phyloP scores from a whole-genome alignment of 129 eudicot genomes.

The Tagetes erecta region DNA sequence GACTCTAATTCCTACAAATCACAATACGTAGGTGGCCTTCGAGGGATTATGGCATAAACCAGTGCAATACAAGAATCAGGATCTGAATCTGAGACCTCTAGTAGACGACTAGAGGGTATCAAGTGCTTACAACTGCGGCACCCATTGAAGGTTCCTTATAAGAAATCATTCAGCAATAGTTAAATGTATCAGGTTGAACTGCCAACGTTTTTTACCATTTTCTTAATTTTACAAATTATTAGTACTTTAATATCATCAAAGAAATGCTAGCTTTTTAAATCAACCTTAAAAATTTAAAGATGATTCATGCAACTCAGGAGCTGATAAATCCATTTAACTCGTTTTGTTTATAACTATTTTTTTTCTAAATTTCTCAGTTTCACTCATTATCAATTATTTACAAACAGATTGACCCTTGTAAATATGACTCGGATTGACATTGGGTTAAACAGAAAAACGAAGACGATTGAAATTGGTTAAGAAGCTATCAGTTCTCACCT shows the following conservation, averaged over 20 bases:
- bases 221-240: background rate
- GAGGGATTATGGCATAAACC: no score
- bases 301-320: background rate
- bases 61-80: no score
- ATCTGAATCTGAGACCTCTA: no score
- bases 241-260: background rate
- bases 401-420: background rate
- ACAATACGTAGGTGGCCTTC: no score
- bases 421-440: background rate
- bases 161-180: background rate
- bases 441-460: background rate
- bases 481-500: constrained; percentile 38
- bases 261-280: background rate
- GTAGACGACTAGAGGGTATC: no score
- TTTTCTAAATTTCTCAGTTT: background rate
- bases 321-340: background rate
- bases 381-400: background rate
- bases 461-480: background rate
- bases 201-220: background rate
- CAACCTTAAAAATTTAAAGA: background rate
- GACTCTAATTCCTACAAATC: no score
- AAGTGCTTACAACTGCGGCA: no score
- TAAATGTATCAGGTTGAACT: background rate
- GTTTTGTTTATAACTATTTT: background rate
- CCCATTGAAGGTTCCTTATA: no score